These are phyloP conservation scores for Patellifolia procumbens DNA, from an alignment of 179 eudicot species.

Conservation along the genomic window DNA sequence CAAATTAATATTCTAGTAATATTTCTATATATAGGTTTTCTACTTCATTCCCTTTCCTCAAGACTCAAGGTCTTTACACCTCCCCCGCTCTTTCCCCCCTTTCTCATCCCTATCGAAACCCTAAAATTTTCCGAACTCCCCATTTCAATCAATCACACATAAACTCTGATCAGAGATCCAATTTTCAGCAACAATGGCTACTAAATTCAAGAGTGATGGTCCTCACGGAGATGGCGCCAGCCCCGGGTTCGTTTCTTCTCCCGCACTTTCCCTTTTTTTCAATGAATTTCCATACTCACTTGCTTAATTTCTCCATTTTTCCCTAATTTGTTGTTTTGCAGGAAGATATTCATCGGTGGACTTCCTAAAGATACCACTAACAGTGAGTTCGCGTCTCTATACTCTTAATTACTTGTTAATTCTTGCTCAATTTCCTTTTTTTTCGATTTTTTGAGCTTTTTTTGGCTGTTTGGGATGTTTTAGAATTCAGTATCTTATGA, in stretches of 20 bases:
- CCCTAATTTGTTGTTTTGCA: conserved; percentile 20
- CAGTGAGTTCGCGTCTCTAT: conserved; percentile 24
- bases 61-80: neutral
- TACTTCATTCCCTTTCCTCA: too few relatives aligned
- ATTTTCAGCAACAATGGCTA: conserved; percentile 30
- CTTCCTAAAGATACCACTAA: conserved; percentile 51
- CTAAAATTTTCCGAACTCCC: conserved; percentile 9
- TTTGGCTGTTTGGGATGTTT: neutral
- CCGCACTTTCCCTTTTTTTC: neutral
- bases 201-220: conserved; percentile 39
- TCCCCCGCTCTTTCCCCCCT: neutral
- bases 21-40: neutral
- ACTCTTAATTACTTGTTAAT: neutral
- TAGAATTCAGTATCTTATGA: too few relatives aligned
- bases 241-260: conserved; percentile 44
- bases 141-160: neutral
- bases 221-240: conserved; percentile 62
- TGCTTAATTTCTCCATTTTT: neutral
- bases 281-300: neutral
- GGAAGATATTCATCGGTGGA: conserved; percentile 69
- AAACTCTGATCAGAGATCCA: too few relatives aligned
- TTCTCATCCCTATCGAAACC: conserved; percentile 7
- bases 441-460: neutral
- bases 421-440: neutral
- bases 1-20: too few relatives aligned